Evolutionary conservation across 768 basidiomycete genomes (phyloP), one percentile per base, ranked within the genome.

Genomic region (Boletus barrowsii): DNA sequence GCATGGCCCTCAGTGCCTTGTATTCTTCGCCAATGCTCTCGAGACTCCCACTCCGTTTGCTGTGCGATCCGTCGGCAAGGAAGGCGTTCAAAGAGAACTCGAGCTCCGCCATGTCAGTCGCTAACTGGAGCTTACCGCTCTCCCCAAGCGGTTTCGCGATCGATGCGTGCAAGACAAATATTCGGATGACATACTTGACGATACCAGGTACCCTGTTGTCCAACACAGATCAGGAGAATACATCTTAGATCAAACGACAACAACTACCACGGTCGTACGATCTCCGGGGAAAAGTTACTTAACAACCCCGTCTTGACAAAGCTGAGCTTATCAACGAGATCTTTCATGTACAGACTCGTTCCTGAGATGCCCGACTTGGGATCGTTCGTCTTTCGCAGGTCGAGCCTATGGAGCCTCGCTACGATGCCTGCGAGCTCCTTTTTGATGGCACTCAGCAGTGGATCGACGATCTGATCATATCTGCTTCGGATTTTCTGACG

Each of bases 81-180:
- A 98, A 91, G 3, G 89, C 82, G 62, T 85, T 88, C 51, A 99
- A 69, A 0, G 90, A 86, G 67, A 98, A 97, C 74, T 98, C 97
- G 56, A 98, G 79, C 68, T 93, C 90, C 0, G 95, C 90, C 93
- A 98, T 96, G 69, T 99, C 96, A 44, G 86, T 90, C 53, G 93
- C 92, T 58, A 98, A 77, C 72, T 96, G 94, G 24, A 99, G 81
- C 68, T 97, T 98, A 14, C 95, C 94, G 54, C 82, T 81, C 74
- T 99, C 97, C 6, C 93, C 88, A 5, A 98, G 78, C 0, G 95
- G 95, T 61, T 86, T 84, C 10, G 87, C 90, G 53, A 98, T 93
- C 24, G 93, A 96, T n/a, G 90, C 87, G 63, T 99, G 95, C 36
- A 98, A 10, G 29, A 29, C 13, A 35, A 98, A 99, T 3, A 84